Evolutionary conservation across 805 yeast genomes (phyloP).

Genomic region (Ogataea minuta): DNA sequence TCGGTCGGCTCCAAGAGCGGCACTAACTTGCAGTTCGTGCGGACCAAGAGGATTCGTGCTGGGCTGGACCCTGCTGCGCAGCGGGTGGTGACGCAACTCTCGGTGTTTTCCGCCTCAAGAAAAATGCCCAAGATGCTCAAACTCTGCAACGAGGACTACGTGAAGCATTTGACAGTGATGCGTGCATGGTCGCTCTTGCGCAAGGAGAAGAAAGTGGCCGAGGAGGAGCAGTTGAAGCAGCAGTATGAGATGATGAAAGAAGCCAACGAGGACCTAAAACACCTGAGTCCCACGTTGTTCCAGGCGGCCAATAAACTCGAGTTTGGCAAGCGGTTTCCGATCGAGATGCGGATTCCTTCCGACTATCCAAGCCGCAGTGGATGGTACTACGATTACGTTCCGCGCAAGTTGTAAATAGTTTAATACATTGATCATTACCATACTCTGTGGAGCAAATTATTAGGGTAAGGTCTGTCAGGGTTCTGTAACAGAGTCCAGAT

Average conservation of each 20-base stretch:
- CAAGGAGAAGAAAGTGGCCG: slow-evolving; percentile 46
- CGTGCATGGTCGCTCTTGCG: slow-evolving; percentile 76
- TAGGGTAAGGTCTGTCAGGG: slow-evolving; percentile 35
- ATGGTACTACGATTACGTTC: slow-evolving; percentile 65
- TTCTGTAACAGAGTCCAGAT: slow-evolving; percentile 46
- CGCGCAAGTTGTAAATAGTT: slow-evolving; percentile 22
- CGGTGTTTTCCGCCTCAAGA: slow-evolving; percentile 82
- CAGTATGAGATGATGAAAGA: slow-evolving; percentile 66
- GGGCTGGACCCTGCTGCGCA: slow-evolving; percentile 32
- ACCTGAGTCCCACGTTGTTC: slow-evolving; percentile 52
- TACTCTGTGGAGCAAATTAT: slow-evolving; percentile 25
- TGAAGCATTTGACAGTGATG: slow-evolving; percentile 79
- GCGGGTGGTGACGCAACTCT: slow-evolving; percentile 49
- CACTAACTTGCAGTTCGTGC: slow-evolving; percentile 44
- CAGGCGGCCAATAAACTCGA: slow-evolving; percentile 60
- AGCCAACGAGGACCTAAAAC: slow-evolving; percentile 71
- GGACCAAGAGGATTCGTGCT: slow-evolving; percentile 32
- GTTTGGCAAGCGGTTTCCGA: slow-evolving; percentile 63
- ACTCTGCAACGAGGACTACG: slow-evolving; percentile 72
- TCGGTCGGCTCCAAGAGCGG: slow-evolving; percentile 7
- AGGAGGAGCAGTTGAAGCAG: slow-evolving; percentile 42
- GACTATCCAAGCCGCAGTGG: slow-evolving; percentile 80
- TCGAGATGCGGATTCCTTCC: slow-evolving; percentile 85
- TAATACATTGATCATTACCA: slow-evolving; percentile 9
- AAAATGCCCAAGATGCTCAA: slow-evolving; percentile 83